Evolutionary conservation across 306 rosid species (phyloP).

Genomic region (Cicer cuneatum): DNA sequence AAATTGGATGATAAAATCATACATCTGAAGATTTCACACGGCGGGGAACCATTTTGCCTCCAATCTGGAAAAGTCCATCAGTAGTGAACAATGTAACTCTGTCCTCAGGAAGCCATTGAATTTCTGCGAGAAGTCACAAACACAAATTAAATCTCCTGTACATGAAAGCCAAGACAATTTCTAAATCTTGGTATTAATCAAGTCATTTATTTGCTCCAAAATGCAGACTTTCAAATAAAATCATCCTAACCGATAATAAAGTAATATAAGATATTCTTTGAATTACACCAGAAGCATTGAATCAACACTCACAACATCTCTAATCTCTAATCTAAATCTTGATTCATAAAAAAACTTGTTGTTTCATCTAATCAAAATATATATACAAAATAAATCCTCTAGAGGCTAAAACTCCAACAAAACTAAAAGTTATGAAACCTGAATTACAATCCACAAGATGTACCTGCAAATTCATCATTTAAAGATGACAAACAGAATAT

Average conservation of each 20-base stretch:
- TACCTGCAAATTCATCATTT: conserved; percentile 6
- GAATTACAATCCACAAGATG: neutral
- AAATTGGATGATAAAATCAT: conserved; percentile 40
- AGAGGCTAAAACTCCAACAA: neutral
- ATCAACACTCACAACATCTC: conserved; percentile 3
- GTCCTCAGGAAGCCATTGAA: conserved; percentile 84
- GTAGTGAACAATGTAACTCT: conserved; percentile 87
- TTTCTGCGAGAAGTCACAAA: conserved; percentile 66
- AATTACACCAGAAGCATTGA: neutral
- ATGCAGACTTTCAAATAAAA: neutral
- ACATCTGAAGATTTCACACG: conserved; percentile 69
- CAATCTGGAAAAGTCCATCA: conserved; percentile 91
- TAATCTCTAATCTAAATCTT: neutral
- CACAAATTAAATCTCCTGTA: neutral
- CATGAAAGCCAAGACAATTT: neutral
- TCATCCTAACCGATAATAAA: neutral
- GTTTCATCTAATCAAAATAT: too few relatives aligned
- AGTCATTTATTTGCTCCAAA: conserved; percentile 1
- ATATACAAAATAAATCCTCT: neutral
- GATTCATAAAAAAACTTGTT: too few relatives aligned
- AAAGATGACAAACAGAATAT: neutral
- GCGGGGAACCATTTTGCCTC: conserved; percentile 86
- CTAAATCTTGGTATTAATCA: neutral
- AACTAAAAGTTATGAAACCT: conserved; percentile 10
- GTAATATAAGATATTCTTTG: neutral